Base-by-base conservation (phyloP, 345 rosid genomes). In the Tarenaya hassleriana region DNA sequence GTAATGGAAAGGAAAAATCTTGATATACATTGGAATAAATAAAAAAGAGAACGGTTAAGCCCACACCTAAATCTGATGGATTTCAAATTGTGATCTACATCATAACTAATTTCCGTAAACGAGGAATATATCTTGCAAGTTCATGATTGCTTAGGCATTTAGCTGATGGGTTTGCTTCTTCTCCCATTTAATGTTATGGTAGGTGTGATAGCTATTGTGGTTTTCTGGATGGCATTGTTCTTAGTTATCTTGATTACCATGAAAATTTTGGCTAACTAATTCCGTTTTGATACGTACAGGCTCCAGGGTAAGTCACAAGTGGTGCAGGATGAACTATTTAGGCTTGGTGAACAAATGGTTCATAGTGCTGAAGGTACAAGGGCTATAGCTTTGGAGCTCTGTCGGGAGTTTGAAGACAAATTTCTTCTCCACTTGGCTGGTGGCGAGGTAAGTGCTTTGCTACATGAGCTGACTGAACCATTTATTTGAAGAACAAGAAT, bases 371-470 rank as follows among this genome's bases (percentile, higher is more conserved):
- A 94, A 80, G 97, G 99, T 53, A 88, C 99, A 29, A 77, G 83
- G 76, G 97, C 97, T 59, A 59, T 94, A 42, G 99, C 97, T 47
- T 78, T 94, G 89, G 95, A 88, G 83, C 83, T 94, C 33, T 94
- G 99, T 59, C 97, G 99, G 59, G 97, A 94, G 67, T 94, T 86
- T 77, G 97, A 94, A 67, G 99, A 94, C 66, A 88, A 80, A 67
- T 94, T 94, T 79, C 97, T 94, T 62, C 84, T 39, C 54, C 99
- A 94, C 73, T 73, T 94, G 54, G 71, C 73, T 8, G 86, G 94
- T 56, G 95, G 95, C 58, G 99, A 94, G 73, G 99, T 94, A 57
- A 85, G 90, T 75, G 50, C 27, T 69, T 61, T 52, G 41, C 32
- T 61, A 31, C 20, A 45, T 31, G 32, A 45, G 39, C 45, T 16